phyloP scores from a whole-genome alignment of 2,329 filamentous ascomycete species.

The Cytospora piceicola region DNA sequence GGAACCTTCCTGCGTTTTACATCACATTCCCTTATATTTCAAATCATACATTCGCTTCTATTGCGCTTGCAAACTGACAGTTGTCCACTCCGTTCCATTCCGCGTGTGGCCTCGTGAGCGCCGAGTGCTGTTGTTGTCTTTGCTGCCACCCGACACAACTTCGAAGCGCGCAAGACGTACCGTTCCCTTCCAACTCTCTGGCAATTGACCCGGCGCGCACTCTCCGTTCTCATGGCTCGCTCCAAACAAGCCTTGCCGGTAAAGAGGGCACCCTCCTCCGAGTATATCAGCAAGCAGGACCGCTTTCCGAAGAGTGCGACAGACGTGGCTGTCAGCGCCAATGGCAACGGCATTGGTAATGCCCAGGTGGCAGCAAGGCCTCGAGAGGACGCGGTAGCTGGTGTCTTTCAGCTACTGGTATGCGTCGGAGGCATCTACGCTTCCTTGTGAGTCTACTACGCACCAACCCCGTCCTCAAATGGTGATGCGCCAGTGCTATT shows the following conservation, averaged over 20 bases:
- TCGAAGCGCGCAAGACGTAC: constrained; percentile 5
- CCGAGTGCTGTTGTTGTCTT: constrained; percentile 3
- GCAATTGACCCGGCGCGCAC: neutral
- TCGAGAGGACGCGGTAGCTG: constrained; percentile 45
- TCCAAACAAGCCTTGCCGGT: constrained; percentile 69
- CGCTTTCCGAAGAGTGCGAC: constrained; percentile 39
- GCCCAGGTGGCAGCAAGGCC: constrained; percentile 27
- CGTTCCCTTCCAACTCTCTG: neutral
- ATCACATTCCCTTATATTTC: neutral
- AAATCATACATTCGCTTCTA: neutral
- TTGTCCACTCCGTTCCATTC: constrained; percentile 8
- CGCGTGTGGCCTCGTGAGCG: constrained; percentile 19
- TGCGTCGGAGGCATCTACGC: constrained; percentile 96
- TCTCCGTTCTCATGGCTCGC: constrained; percentile 62
- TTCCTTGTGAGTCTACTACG: constrained; percentile 72
- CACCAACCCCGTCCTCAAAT: neutral
- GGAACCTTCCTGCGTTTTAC: neutral
- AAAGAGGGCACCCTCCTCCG: constrained; percentile 68
- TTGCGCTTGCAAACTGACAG: neutral
- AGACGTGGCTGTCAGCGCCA: constrained; percentile 39
- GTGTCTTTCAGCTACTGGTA: constrained; percentile 75
- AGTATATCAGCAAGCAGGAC: constrained; percentile 60
- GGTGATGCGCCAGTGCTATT: neutral
- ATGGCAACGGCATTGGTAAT: constrained; percentile 38
- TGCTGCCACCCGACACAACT: neutral